A percentile compares a stretch with the other conserved stretches of the same genome.
These are phyloP conservation scores for Lantana camara DNA, from an alignment of 257 asterid species.

Conservation along the genomic window DNA sequence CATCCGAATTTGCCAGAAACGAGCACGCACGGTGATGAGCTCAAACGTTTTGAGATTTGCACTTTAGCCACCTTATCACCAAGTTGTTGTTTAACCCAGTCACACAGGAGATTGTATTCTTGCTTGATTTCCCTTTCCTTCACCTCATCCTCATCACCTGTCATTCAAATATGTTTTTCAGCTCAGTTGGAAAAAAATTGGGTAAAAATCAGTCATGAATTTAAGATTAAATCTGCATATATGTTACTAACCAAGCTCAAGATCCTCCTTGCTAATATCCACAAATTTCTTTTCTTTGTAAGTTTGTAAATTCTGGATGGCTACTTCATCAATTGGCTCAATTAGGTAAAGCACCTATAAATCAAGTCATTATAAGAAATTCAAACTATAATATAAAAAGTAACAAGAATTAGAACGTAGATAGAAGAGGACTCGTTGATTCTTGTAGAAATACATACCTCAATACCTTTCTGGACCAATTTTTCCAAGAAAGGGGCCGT, in stretches of 20 bases:
- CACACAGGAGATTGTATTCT: conserved; percentile 85
- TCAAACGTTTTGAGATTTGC: conserved; percentile 84
- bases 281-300: conserved; percentile 96
- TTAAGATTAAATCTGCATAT: not conserved
- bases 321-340: conserved; percentile 97
- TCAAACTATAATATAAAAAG: not conserved
- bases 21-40: conserved; percentile 99
- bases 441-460: conserved; percentile 49
- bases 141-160: conserved; percentile 94
- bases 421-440: not conserved
- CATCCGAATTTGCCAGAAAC: conserved; percentile 99
- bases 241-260: conserved; percentile 76
- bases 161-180: conserved; percentile 7
- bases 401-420: conserved; percentile 8
- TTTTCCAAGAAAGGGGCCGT: conserved; percentile 97
- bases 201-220: too few relatives aligned
- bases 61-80: conserved; percentile 99
- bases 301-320: conserved; percentile 91
- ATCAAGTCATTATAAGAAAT: conserved; percentile 11
- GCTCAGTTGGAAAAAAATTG: not conserved
- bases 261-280: conserved; percentile 98
- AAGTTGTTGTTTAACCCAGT: conserved; percentile 94
- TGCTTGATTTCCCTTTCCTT: conserved; percentile 79
- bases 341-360: conserved; percentile 80
- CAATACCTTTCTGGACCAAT: conserved; percentile 85